These are phyloP conservation scores for Talaromyces albobiverticillius DNA, from an alignment of 2,329 filamentous ascomycete species.

Conservation along the genomic window DNA sequence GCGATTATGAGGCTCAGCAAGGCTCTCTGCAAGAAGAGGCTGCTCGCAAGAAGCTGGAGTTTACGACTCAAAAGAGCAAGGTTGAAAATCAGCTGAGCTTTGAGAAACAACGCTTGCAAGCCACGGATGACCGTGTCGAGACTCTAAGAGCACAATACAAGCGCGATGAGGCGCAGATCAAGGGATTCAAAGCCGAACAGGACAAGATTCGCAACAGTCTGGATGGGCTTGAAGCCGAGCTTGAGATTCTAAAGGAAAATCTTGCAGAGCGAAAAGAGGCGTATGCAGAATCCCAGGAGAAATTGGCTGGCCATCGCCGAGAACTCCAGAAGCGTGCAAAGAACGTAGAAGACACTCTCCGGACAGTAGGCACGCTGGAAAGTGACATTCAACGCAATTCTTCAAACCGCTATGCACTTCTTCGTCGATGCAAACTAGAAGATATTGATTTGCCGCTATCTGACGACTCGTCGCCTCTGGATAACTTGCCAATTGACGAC, in stretches of 20 bases:
- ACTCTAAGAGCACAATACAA: slow-evolving; percentile 65
- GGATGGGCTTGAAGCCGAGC: slow-evolving; percentile 69
- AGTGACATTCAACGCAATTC: slow-evolving; percentile 82
- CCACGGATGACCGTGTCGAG: slow-evolving; percentile 66
- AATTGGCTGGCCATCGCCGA: slow-evolving; percentile 71
- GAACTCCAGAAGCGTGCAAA: slow-evolving; percentile 82
- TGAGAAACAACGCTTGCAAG: slow-evolving; percentile 69
- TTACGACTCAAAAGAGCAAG: slow-evolving; percentile 70
- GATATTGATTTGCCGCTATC: slow-evolving; percentile 82
- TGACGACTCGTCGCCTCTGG: slow-evolving; percentile 67
- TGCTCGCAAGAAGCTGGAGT: slow-evolving; percentile 79
- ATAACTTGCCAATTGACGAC: slow-evolving; percentile 84
- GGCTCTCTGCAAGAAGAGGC: slow-evolving; percentile 89
- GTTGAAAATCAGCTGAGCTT: slow-evolving; percentile 61
- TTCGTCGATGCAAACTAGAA: slow-evolving; percentile 89
- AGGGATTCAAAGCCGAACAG: slow-evolving; percentile 69
- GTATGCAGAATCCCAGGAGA: slow-evolving; percentile 67
- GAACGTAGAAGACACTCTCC: slow-evolving; percentile 72
- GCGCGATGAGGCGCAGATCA: slow-evolving; percentile 66
- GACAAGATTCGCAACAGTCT: slow-evolving; percentile 70
- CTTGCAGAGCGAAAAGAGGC: slow-evolving; percentile 67
- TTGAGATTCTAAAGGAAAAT: slow-evolving; percentile 71
- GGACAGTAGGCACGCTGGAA: slow-evolving; percentile 75
- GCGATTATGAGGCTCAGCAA: slow-evolving; percentile 90
- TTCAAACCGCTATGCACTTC: slow-evolving; percentile 75